phyloP scores from a whole-genome alignment of 164 flowering plant species.

The Protea cynaroides region DNA sequence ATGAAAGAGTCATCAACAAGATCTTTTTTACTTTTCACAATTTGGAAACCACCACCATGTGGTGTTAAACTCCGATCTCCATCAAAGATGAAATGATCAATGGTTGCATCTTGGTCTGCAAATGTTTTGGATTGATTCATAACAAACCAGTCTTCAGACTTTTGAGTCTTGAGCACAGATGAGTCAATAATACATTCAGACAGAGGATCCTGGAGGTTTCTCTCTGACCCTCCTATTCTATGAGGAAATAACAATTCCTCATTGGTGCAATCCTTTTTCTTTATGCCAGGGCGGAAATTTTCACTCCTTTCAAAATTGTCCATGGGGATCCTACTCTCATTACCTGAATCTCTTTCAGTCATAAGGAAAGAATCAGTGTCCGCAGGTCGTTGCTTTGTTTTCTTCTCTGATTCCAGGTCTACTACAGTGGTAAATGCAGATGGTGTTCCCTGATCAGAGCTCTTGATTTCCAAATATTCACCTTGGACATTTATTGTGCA shows the following conservation, averaged over 20 bases:
- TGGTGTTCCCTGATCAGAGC: conserved; percentile 21
- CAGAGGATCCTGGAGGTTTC: conserved; percentile 9
- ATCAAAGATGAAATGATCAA: conserved; percentile 23
- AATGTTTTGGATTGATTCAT: conserved; percentile 32
- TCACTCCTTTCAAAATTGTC: conserved; percentile 35
- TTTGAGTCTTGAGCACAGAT: conserved; percentile 31
- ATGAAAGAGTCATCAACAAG: conserved; percentile 71
- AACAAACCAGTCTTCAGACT: conserved; percentile 59
- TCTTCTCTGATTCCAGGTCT: conserved; percentile 28
- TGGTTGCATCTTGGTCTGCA: conserved; percentile 17
- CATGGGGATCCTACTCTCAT: conserved; percentile 21
- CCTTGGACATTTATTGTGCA: conserved; percentile 24
- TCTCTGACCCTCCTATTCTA: conserved; percentile 26
- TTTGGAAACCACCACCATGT: conserved; percentile 8
- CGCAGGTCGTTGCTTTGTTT: conserved; percentile 24
- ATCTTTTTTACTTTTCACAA: conserved; percentile 28
- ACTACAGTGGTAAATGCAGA: conserved; percentile 10
- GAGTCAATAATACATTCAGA: conserved; percentile 33
- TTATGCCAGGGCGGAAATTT: conserved; percentile 23
- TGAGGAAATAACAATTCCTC: conserved; percentile 47
- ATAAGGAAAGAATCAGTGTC: conserved; percentile 52
- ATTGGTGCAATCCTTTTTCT: conserved; percentile 25
- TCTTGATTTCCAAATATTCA: conserved; percentile 22
- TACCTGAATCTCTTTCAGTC: conserved; percentile 22
- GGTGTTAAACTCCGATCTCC: conserved; percentile 24